phyloP scores from a whole-genome alignment of 2,329 filamentous ascomycete genomes.

The Fusarium foetens region DNA sequence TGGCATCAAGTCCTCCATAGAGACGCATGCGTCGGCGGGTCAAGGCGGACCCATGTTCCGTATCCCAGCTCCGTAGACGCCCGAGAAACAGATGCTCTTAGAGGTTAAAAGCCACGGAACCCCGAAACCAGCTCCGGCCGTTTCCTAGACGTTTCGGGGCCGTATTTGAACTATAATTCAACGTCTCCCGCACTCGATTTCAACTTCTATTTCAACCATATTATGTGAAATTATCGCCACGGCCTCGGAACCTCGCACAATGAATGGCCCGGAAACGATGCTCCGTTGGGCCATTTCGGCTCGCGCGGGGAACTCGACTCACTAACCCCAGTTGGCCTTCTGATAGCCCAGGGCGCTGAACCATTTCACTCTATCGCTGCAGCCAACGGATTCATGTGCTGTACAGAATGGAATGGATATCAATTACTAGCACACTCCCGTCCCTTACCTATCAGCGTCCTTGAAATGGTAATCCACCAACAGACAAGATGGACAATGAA shows the following conservation, averaged over 20 bases:
- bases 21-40: neutral
- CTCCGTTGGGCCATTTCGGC: slow-evolving; percentile 9
- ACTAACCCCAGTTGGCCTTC: slow-evolving; percentile 12
- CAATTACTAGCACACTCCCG: slow-evolving; percentile 10
- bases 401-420: neutral
- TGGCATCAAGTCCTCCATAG: slow-evolving; percentile 12
- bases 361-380: slow-evolving; percentile 13
- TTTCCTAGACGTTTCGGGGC: slow-evolving; percentile 24
- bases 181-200: slow-evolving; percentile 25
- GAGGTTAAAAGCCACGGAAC: slow-evolving; percentile 4
- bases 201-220: neutral
- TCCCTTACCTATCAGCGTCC: neutral
- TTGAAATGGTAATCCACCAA: neutral
- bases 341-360: neutral
- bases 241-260: neutral
- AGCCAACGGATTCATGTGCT: slow-evolving; percentile 13
- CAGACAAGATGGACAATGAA: neutral
- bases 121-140: slow-evolving; percentile 20
- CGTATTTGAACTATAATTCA: slow-evolving; percentile 32
- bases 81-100: slow-evolving; percentile 29
- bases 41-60: slow-evolving; percentile 3
- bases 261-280: slow-evolving; percentile 6
- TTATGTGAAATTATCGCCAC: neutral
- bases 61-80: slow-evolving; percentile 34
- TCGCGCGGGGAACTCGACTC: slow-evolving; percentile 7